Base-by-base conservation (phyloP, 1,284 basidiomycete genomes). In the Cryptococcus sp. region DNA sequence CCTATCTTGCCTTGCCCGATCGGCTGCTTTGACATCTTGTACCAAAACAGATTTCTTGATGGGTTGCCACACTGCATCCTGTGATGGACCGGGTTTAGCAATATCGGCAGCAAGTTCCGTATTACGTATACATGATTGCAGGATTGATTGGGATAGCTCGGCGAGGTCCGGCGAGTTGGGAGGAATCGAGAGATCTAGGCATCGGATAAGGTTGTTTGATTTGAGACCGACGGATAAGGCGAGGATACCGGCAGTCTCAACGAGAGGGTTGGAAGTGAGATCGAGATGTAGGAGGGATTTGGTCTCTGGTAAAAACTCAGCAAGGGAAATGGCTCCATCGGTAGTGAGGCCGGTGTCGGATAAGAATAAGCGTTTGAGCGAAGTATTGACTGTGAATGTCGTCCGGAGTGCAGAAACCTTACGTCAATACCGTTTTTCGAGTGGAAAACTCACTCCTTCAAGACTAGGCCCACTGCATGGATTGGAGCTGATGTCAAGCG, bases 261-360 rank as follows among this genome's bases (percentile, higher is more conserved):
- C 79, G 4, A 79, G 77, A 0, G 63, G 56, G 70, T 93, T 93
- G 62, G 81, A 76, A 0, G 89, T 92, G 24, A 93, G 77, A 70
- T 92, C 89, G 45, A 98, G 83, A 71, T 98, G 92, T 0, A 98
- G 79, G 4, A 98, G 79, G 0, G 86, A 87, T 23, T 81, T 82
- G 0, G 89, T 87, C 69, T 98, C 92, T 0, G 92, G 92, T 2
- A 98, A 80, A 77, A 97, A 98, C 74, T 98, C 93, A 3, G 94
- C 94, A 1, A 98, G 82, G 0, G 91, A 88, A 53, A 98, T 96
- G 0, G 94, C 93, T 3, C 90, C 92, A 1, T 87, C 80, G 0
- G 90, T 88, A 0, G 83, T 83, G 62, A 98, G 80, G 4, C 81
- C 79, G 0, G 93, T 97, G 4, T 86, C 84, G 14, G 88, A 85